Base-by-base conservation (phyloP, 768 basidiomycete species). In the Rhodotorula paludigena region DNA sequence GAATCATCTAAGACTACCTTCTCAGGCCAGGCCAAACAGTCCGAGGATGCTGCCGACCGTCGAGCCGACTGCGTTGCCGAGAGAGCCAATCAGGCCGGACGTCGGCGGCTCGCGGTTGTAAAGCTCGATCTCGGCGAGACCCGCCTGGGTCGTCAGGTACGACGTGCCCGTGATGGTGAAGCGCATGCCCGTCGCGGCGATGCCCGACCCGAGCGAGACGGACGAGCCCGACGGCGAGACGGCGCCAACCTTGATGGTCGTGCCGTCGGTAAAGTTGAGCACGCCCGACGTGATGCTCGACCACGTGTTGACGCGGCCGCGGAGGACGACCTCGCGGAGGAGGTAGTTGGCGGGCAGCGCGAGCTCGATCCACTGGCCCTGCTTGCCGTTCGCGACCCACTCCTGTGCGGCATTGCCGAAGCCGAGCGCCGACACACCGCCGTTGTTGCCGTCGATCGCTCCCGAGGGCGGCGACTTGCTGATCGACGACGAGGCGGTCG, bases 41-140 rank as follows among this genome's bases (percentile, higher is more conserved):
- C 41, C 39, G 35, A 66, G 47, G 11, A 52, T 2, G 15, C 36
- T 12, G 20, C 32, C 25, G 12, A 67, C 21, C 25, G 66, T 57
- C 33, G 11, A 5, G 16, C 65, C 65, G 25, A 56, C 66, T 5
- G 48, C 60, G 60, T 62, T 62, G 41, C 66, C 66, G 41, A 67
- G 39, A 8, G 32, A 47, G 6, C 49, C 60, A 28, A 61, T 14
- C 2, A 62, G 28, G 18, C 53, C 56, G n/a, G 42, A 30, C 18
- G 57, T 47, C 1, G 64, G 57, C 12, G 58, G 32, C 11, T n/a
- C 44, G 28, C 44, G 42, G 58, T 66, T 66, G 64, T 66, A 72
- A 47, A 72, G 58, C 33, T 56, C 25, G 18, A 72, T 58, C 53
- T 72, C 71, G 38, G 59, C 21, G 9, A 72, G 38, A 12, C 71